These are phyloP conservation scores for Microdochium paspali DNA, from an alignment of 2,329 filamentous ascomycete species.

Conservation along the genomic window DNA sequence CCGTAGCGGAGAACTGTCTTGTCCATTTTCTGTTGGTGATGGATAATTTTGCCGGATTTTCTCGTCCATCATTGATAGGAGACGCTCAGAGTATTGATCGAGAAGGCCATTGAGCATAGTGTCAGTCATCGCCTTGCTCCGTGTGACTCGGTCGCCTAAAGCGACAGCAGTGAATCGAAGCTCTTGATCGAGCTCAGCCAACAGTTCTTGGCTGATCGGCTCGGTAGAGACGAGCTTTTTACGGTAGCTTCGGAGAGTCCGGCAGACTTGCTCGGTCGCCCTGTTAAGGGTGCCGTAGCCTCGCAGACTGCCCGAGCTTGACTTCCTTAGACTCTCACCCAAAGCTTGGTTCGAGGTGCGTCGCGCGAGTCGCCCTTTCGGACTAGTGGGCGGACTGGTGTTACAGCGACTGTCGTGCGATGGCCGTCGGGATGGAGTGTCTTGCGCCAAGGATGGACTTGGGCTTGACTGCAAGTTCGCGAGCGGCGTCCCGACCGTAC, in stretches of 20 bases:
- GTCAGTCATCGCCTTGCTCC: conserved; percentile 46
- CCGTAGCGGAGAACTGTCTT: conserved; percentile 9
- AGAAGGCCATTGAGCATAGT: conserved; percentile 53
- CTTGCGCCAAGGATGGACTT: conserved; percentile 26
- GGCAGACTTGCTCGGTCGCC: conserved; percentile 56
- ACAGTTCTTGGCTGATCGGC: conserved; percentile 43
- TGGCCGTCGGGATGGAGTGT: conserved; percentile 37
- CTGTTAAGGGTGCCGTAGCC: conserved; percentile 48
- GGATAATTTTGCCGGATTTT: conserved; percentile 46
- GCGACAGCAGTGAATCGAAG: conserved; percentile 53
- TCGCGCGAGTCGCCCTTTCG: conserved; percentile 19
- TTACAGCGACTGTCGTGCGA: conserved; percentile 32
- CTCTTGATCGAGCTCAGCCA: conserved; percentile 57
- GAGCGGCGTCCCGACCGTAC: conserved; percentile 26
- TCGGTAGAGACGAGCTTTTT: conserved; percentile 52
- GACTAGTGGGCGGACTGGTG: conserved; percentile 38
- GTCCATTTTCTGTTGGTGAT: conserved; percentile 10
- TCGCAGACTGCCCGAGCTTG: conserved; percentile 36
- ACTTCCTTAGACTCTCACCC: conserved; percentile 29
- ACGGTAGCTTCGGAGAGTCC: conserved; percentile 51
- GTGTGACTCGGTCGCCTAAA: conserved; percentile 45
- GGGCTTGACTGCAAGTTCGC: conserved; percentile 30
- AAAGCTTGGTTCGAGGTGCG: not conserved
- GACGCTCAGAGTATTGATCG: conserved; percentile 65
- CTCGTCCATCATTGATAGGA: conserved; percentile 64